These are phyloP conservation scores for Phytophthora hybrid DNA, from an alignment of 352 stramenopile genomes.

Conservation along the genomic window DNA sequence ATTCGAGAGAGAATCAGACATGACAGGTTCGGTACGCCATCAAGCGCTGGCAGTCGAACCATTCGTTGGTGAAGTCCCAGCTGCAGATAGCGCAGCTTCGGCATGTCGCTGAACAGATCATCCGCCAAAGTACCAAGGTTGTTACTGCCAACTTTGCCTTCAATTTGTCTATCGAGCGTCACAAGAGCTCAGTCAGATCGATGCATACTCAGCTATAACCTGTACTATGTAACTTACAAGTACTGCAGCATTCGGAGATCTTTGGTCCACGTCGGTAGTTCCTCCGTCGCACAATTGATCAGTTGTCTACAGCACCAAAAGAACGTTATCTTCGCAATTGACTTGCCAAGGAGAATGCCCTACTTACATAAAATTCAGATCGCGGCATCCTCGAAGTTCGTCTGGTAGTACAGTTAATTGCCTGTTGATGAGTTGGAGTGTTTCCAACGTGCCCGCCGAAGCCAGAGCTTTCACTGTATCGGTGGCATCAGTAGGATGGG, in stretches of 20 bases:
- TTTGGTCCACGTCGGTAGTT: conserved; percentile 42
- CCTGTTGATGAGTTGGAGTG: conserved; percentile 49
- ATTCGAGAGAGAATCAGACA: conserved; percentile 41
- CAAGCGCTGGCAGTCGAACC: conserved; percentile 34
- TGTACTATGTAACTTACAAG: conserved; percentile 38
- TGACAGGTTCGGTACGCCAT: conserved; percentile 40
- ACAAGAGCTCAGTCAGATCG: background rate
- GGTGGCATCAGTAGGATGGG: conserved; percentile 36
- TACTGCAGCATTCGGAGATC: conserved; percentile 49
- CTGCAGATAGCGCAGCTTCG: conserved; percentile 45
- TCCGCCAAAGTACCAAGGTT: conserved; percentile 33
- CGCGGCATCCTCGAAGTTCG: conserved; percentile 35
- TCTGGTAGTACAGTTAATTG: conserved; percentile 33
- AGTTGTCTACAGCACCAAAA: conserved; percentile 28
- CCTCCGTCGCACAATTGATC: conserved; percentile 39
- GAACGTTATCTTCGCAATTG: background rate
- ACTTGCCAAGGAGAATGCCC: too few relatives aligned
- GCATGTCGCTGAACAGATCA: conserved; percentile 47
- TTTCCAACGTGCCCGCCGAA: conserved; percentile 37
- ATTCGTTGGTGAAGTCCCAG: conserved; percentile 43
- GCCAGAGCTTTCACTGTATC: conserved; percentile 32
- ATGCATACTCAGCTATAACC: background rate
- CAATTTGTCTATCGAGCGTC: conserved; percentile 46
- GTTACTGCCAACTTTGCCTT: conserved; percentile 38
- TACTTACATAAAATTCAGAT: conserved; percentile 52